Evolutionary conservation across 306 rosid genomes (phyloP).

Genomic region (Quercus suber): DNA sequence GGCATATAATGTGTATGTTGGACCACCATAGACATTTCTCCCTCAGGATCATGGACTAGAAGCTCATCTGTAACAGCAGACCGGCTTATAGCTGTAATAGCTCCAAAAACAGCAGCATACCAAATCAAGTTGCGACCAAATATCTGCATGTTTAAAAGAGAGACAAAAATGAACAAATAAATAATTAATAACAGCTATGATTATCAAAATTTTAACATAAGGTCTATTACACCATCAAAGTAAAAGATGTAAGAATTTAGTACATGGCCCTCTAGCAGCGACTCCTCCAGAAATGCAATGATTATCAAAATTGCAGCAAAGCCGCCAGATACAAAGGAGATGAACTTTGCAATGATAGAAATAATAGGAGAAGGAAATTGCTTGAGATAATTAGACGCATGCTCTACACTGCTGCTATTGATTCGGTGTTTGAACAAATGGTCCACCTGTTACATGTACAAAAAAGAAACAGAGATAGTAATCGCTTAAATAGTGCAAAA

Average conservation of each 20-base stretch:
- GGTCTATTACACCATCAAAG: background rate
- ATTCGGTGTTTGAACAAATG: conserved; percentile 93
- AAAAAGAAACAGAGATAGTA: background rate
- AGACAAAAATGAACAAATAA: conserved; percentile 5
- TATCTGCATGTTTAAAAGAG: conserved; percentile 43
- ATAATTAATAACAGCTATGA: background rate
- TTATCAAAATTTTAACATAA: background rate
- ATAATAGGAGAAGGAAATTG: conserved; percentile 94
- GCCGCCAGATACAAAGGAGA: conserved; percentile 89
- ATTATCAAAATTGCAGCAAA: conserved; percentile 91
- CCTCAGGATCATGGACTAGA: conserved; percentile 75
- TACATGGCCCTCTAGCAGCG: conserved; percentile 97
- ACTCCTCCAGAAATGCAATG: conserved; percentile 86
- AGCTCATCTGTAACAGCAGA: conserved; percentile 68
- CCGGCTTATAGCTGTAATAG: conserved; percentile 81
- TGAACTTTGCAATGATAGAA: conserved; percentile 77
- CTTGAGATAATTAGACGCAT: conserved; percentile 81
- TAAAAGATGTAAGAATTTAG: conserved; percentile 21
- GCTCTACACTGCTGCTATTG: conserved; percentile 77
- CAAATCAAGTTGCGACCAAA: conserved; percentile 92
- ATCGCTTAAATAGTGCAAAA: conserved; percentile 12
- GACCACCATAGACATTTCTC: conserved; percentile 80
- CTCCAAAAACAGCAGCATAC: conserved; percentile 95
- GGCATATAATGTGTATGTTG: conserved; percentile 97
- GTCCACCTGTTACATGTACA: conserved; percentile 58